Evolutionary conservation across 2,329 filamentous ascomycete genomes (phyloP).

Genomic region (Colletotrichum coccodes): DNA sequence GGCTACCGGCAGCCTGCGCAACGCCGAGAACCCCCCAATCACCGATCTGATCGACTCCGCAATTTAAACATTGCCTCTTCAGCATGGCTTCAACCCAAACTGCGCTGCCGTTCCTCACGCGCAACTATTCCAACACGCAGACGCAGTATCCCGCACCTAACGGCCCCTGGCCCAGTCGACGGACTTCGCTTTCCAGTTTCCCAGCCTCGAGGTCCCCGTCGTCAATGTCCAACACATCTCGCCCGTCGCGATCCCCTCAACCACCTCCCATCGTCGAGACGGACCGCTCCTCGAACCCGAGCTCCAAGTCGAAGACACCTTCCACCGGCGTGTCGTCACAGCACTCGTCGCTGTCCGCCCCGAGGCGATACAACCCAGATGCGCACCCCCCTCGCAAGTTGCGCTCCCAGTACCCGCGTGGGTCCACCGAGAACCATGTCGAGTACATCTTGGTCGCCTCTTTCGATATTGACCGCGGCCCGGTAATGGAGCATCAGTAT

Average conservation of each 20-base stretch:
- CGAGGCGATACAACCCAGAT: constrained; percentile 61
- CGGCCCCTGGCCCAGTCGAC: constrained; percentile 45
- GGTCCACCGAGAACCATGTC: constrained; percentile 88
- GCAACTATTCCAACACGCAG: constrained; percentile 49
- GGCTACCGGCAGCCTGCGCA: constrained; percentile 26
- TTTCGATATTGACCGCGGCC: constrained; percentile 95
- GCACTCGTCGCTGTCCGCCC: constrained; percentile 67
- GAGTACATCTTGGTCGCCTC: constrained; percentile 98
- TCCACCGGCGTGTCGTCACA: constrained; percentile 68
- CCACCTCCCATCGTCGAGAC: constrained; percentile 57
- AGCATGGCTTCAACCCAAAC: constrained; percentile 53
- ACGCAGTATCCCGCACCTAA: constrained; percentile 44
- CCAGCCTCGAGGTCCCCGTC: constrained; percentile 68
- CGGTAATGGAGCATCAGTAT: constrained; percentile 98
- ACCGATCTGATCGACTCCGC: constrained; percentile 26
- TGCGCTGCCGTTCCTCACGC: constrained; percentile 53
- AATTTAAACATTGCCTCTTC: constrained; percentile 16
- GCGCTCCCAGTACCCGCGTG: constrained; percentile 81
- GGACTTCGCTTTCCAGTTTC: constrained; percentile 73
- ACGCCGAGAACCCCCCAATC: constrained; percentile 11
- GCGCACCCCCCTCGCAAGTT: constrained; percentile 65
- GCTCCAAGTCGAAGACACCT: constrained; percentile 68
- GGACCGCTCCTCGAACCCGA: constrained; percentile 68
- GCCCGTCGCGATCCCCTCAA: constrained; percentile 66
- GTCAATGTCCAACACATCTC: constrained; percentile 64